These are phyloP conservation scores for cucumber (Cucumis sativus) DNA, from an alignment of 306 rosid species.

Conservation along the genomic window Cucumber_9930_V3 NC_026658.2:302501-303000, in stretches of 20 bases:
- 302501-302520: conserved; percentile 54
- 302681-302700: neutral
- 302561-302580: conserved; percentile 24
- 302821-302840: too few relatives aligned
- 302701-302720: neutral
- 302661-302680: neutral
- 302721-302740: neutral
- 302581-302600: conserved; percentile 33
- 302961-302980: too few relatives aligned
- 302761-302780: too few relatives aligned
- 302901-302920: too few relatives aligned
- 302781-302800: too few relatives aligned
- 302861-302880: too few relatives aligned
- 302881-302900: too few relatives aligned
- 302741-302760: neutral
- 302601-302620: conserved; percentile 13
- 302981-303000: too few relatives aligned
- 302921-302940: too few relatives aligned
- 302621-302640: neutral
- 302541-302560: conserved; percentile 51
- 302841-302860: too few relatives aligned
- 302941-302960: too few relatives aligned
- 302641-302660: neutral
- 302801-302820: too few relatives aligned
- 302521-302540: conserved; percentile 61